A percentile compares a stretch with the other conserved stretches of the same genome.
These are phyloP conservation scores for Huiozyma sinensis DNA, from an alignment of 805 yeast species.

Conservation along the genomic window DNA sequence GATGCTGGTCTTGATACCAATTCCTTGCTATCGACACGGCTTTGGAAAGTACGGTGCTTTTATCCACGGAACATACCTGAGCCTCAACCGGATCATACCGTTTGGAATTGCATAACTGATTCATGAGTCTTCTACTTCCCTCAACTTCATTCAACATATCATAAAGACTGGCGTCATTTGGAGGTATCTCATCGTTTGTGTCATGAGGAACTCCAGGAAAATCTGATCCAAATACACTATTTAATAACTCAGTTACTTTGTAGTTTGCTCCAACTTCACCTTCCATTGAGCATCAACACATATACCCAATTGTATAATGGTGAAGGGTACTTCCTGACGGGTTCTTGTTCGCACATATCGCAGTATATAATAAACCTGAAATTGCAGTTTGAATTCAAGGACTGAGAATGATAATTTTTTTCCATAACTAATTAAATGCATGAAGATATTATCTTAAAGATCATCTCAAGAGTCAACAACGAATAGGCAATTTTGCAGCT, in stretches of 20 bases:
- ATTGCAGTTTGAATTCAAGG: no score
- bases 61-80: slow-evolving; percentile 1
- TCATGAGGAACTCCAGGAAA: background rate
- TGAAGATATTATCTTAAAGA: no score
- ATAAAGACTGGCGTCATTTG: slow-evolving; percentile 8
- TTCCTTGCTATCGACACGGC: slow-evolving; percentile 6
- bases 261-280: background rate
- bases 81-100: background rate
- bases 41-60: slow-evolving; percentile 1
- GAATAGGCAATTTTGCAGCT: no score
- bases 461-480: no score
- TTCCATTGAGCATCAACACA: background rate
- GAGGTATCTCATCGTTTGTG: background rate
- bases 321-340: no score
- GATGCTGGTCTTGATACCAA: slow-evolving; percentile 20
- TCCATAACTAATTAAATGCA: no score
- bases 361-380: no score
- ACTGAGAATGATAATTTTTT: no score
- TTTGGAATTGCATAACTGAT: slow-evolving; percentile 3
- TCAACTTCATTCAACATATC: slow-evolving; percentile 16
- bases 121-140: slow-evolving; percentile 20
- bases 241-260: background rate
- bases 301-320: background rate
- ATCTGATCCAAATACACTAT: background rate
- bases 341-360: no score